Conservation (phyloP, 495 filamentous ascomycete genomes). For the Lasiosphaeris hirsuta region DNA sequence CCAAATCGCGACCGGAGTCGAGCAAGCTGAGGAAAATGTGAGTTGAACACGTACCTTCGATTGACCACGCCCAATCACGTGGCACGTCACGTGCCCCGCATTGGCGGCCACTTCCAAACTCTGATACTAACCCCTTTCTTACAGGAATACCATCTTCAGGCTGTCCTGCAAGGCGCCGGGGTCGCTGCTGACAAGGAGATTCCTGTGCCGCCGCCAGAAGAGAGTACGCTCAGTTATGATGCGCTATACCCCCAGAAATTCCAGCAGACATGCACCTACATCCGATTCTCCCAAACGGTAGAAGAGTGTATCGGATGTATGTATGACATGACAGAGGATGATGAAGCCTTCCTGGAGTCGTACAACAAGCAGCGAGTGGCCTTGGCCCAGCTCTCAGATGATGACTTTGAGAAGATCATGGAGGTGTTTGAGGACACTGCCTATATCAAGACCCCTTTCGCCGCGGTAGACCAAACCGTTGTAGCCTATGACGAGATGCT, state of each 20-base stretch:
- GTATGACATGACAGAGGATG: constrained; percentile 91
- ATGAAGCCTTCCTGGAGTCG: constrained; percentile 76
- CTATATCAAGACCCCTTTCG: constrained; percentile 76
- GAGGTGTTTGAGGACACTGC: constrained; percentile 89
- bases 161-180: constrained; percentile 74
- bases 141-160: constrained; percentile 98
- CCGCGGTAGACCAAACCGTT: constrained; percentile 82
- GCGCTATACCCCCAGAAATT: constrained; percentile 76
- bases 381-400: constrained; percentile 68
- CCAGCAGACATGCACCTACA: constrained; percentile 84
- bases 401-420: constrained; percentile 93
- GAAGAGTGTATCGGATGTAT: constrained; percentile 80
- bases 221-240: constrained; percentile 80
- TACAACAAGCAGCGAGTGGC: constrained; percentile 74
- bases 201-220: constrained; percentile 77
- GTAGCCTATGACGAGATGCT: constrained; percentile 78
- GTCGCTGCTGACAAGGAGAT: constrained; percentile 71
- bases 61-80: constrained; percentile 43
- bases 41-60: constrained; percentile 53
- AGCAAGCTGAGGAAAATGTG: constrained; percentile 94
- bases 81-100: constrained; percentile 51
- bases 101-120: constrained; percentile 28
- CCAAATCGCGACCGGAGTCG: constrained; percentile 92
- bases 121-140: constrained; percentile 28
- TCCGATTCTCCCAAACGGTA: constrained; percentile 95